Evolutionary conservation across 2,329 filamentous ascomycete species (phyloP).

Genomic region (Colletotrichum destructivum): DNA sequence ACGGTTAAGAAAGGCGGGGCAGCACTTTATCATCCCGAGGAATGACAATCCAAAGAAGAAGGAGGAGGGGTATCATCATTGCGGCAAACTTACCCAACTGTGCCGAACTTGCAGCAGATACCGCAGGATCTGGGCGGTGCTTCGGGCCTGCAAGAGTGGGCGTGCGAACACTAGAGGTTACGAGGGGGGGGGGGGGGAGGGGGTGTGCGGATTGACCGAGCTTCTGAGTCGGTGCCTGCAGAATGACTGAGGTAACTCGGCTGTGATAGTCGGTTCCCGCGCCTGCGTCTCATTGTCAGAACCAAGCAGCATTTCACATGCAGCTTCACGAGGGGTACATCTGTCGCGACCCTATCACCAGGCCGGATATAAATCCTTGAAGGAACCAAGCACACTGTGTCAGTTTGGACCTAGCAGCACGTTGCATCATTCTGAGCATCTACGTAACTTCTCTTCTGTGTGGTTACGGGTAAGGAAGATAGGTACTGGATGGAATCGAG

Average conservation of each 20-base stretch:
- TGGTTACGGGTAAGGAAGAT: too few relatives aligned
- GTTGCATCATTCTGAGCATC: too few relatives aligned
- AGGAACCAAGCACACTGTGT: too few relatives aligned
- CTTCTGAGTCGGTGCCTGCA: background rate
- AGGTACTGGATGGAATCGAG: too few relatives aligned
- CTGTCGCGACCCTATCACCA: background rate
- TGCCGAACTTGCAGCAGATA: background rate
- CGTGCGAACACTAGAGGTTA: too few relatives aligned
- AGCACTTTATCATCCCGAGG: too few relatives aligned
- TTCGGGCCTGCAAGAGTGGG: background rate
- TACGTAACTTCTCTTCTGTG: too few relatives aligned
- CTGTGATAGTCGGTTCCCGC: background rate
- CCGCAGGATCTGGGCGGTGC: background rate
- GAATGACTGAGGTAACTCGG: background rate
- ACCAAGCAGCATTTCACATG: background rate
- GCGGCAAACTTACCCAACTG: background rate
- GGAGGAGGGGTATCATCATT: background rate
- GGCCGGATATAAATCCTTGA: background rate
- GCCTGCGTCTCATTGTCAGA: background rate
- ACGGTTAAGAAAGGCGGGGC: too few relatives aligned
- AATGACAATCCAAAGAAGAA: too few relatives aligned
- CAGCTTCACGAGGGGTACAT: background rate
- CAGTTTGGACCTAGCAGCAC: too few relatives aligned
- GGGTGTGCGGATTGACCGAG: background rate
- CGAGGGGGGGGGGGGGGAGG: background rate